These are phyloP conservation scores for Euphorbia lathyris DNA, from an alignment of 345 rosid genomes.

Conservation along the genomic window DNA sequence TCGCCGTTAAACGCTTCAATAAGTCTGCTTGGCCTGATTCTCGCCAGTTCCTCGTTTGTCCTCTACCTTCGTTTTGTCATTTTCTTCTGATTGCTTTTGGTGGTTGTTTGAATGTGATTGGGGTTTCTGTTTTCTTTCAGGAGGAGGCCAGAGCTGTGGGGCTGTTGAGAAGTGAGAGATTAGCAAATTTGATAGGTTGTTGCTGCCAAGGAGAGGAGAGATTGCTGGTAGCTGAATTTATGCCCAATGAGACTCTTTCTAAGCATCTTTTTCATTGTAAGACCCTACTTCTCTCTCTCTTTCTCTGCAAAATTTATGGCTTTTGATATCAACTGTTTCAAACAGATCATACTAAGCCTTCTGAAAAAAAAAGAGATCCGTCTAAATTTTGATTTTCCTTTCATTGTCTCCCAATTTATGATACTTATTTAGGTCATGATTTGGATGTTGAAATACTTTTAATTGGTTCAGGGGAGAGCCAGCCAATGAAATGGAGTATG, in stretches of 20 bases:
- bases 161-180: slow-evolving; percentile 60
- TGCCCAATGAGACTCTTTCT: slow-evolving; percentile 83
- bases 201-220: slow-evolving; percentile 84
- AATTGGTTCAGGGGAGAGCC: slow-evolving; percentile 71
- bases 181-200: slow-evolving; percentile 74
- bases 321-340: neutral
- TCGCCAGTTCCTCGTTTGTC: slow-evolving; percentile 84
- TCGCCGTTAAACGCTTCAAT: slow-evolving; percentile 91
- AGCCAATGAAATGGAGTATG: slow-evolving; percentile 99
- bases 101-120: slow-evolving; percentile 25
- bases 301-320: too few relatives aligned
- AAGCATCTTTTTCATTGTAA: slow-evolving; percentile 92
- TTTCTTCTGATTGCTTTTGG: neutral
- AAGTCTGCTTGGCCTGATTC: slow-evolving; percentile 93
- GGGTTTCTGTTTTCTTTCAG: slow-evolving; percentile 26
- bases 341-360: neutral
- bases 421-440: neutral
- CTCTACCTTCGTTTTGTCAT: neutral
- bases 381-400: neutral
- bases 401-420: neutral
- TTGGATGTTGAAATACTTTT: slow-evolving; percentile 8
- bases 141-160: slow-evolving; percentile 89
- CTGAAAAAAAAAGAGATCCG: neutral
- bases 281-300: neutral
- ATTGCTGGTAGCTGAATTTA: slow-evolving; percentile 78